Evolutionary conservation across 2,329 filamentous ascomycete genomes (phyloP).

Genomic region (Dactylellina drechsleri): DNA sequence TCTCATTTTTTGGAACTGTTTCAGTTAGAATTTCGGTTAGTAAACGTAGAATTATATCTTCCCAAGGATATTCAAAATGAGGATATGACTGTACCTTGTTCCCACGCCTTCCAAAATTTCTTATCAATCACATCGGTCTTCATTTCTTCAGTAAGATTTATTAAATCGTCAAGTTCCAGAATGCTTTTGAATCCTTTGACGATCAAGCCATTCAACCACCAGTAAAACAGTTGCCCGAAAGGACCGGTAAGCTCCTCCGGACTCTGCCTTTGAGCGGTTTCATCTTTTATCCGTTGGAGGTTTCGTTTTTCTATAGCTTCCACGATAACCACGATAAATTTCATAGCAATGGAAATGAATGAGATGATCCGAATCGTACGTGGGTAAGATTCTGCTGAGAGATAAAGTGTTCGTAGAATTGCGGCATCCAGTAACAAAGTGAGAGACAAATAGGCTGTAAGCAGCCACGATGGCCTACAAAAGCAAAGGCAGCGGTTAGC

Average conservation of each 20-base stretch:
- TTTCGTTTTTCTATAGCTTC: conserved; percentile 17
- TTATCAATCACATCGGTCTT: conserved; percentile 60
- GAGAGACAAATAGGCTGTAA: conserved; percentile 28
- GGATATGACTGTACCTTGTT: conserved; percentile 1
- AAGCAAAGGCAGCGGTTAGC: neutral
- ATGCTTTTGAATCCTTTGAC: conserved; percentile 58
- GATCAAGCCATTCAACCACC: conserved; percentile 62
- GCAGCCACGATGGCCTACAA: conserved; percentile 33
- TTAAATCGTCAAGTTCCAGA: conserved; percentile 51
- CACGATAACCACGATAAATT: conserved; percentile 13
- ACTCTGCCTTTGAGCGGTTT: conserved; percentile 53
- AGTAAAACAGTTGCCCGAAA: conserved; percentile 61
- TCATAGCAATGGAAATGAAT: conserved; percentile 9
- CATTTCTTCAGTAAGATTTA: conserved; percentile 58
- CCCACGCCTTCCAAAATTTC: conserved; percentile 62
- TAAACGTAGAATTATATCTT: neutral
- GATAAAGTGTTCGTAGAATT: conserved; percentile 29
- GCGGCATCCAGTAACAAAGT: conserved; percentile 29
- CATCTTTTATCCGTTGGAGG: neutral
- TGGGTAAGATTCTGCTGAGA: conserved; percentile 23
- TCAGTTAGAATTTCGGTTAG: neutral
- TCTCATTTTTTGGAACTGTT: conserved; percentile 1
- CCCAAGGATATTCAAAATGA: too few species aligned
- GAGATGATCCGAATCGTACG: conserved; percentile 16
- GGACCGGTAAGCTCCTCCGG: conserved; percentile 62